Conservation (phyloP, 805 yeast genomes). For the Teunomyces stri region DNA sequence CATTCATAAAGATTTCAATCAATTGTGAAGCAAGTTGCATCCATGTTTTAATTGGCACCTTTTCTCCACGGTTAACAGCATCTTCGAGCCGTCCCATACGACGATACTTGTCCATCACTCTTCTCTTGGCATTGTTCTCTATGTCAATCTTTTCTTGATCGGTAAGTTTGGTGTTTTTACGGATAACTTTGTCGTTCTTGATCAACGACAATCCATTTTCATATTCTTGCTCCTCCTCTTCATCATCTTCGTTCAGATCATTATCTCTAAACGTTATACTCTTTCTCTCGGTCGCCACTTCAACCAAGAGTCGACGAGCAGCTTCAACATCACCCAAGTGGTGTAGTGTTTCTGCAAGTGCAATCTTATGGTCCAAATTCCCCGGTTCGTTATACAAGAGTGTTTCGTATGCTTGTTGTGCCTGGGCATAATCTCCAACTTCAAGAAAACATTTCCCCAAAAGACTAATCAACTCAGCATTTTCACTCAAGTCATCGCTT, state of each 20-base stretch:
- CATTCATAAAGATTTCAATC: slow-evolving; percentile 77
- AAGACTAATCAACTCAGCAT: slow-evolving; percentile 51
- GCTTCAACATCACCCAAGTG: slow-evolving; percentile 58
- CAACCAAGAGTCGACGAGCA: slow-evolving; percentile 53
- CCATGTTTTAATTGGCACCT: slow-evolving; percentile 75
- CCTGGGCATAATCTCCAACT: slow-evolving; percentile 63
- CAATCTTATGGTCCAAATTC: slow-evolving; percentile 70
- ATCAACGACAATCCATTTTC: slow-evolving; percentile 11
- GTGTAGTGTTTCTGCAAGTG: slow-evolving; percentile 78
- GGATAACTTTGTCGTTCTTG: slow-evolving; percentile 8
- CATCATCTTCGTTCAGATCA: slow-evolving; percentile 20
- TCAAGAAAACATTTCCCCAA: slow-evolving; percentile 79
- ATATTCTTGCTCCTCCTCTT: slow-evolving; percentile 7
- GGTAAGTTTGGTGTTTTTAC: slow-evolving; percentile 17
- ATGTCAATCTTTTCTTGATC: slow-evolving; percentile 51
- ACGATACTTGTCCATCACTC: slow-evolving; percentile 53
- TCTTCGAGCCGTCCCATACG: slow-evolving; percentile 51
- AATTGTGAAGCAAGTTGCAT: slow-evolving; percentile 77
- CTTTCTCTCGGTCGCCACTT: slow-evolving; percentile 44
- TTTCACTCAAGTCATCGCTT: slow-evolving; percentile 48
- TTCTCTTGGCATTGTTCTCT: slow-evolving; percentile 57
- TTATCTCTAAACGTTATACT: slow-evolving; percentile 9
- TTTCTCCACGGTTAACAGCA: slow-evolving; percentile 37
- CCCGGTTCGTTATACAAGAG: slow-evolving; percentile 56
- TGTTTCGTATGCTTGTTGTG: slow-evolving; percentile 55